Evolutionary conservation across 2,329 filamentous ascomycete species (phyloP).

Genomic region (Neofusicoccum sp.): DNA sequence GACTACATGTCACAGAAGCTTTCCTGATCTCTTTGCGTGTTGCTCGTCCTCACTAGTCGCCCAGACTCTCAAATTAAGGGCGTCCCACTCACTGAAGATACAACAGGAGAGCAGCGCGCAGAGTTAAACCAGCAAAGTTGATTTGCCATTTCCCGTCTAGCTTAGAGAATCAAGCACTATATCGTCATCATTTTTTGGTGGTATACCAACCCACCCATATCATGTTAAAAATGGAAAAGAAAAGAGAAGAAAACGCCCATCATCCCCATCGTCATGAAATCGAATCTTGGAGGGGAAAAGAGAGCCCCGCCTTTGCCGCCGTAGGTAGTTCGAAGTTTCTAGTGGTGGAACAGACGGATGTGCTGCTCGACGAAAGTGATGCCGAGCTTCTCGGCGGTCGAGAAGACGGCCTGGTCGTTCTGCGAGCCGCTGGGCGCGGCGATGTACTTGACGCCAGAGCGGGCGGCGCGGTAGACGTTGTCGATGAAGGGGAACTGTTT

Average conservation of each 20-base stretch:
- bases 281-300: not conserved
- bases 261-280: not conserved
- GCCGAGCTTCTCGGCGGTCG: conserved; percentile 86
- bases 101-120: not conserved
- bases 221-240: conserved; percentile 3
- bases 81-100: too few relatives aligned
- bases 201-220: conserved; percentile 3
- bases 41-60: too few relatives aligned
- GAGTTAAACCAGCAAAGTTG: conserved; percentile 7
- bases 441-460: conserved; percentile 93
- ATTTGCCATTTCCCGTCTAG: conserved; percentile 16
- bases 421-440: conserved; percentile 90
- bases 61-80: too few relatives aligned
- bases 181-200: conserved; percentile 15
- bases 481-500: conserved; percentile 93
- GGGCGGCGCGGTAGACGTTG: conserved; percentile 89
- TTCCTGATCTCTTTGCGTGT: too few relatives aligned
- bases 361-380: conserved; percentile 97
- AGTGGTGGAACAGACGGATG: conserved; percentile 93
- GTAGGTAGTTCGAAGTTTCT: conserved; percentile 31
- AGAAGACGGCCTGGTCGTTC: conserved; percentile 79
- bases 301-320: too few relatives aligned
- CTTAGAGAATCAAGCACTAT: not conserved
- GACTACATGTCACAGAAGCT: too few relatives aligned
- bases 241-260: not conserved